Conservation (phyloP, 202 grass and related monocot genomes). For the Carex arenaria region DNA sequence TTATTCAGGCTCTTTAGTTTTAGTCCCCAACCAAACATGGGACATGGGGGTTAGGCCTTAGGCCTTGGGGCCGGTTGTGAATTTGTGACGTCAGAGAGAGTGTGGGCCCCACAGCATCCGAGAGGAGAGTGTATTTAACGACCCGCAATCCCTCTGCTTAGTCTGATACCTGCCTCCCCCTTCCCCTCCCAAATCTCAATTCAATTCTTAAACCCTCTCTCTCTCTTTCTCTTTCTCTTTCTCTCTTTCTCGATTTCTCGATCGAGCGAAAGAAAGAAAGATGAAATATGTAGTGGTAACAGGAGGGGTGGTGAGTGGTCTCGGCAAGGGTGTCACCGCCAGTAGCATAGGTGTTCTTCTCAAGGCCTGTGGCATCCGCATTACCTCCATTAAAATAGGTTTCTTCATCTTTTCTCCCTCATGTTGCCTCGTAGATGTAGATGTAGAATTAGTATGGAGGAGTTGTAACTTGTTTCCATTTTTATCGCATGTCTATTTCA, state of each 20-base stretch:
- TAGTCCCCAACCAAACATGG: too few relatives aligned
- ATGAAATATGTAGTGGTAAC: slow-evolving; percentile 95
- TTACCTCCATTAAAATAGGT: slow-evolving; percentile 95
- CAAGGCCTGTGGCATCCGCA: slow-evolving; percentile 66
- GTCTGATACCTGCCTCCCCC: neutral
- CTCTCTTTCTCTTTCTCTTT: neutral
- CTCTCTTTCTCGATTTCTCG: neutral
- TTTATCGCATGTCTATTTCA: too few relatives aligned
- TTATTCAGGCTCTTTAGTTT: too few relatives aligned
- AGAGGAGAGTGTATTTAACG: neutral
- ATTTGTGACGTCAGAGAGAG: too few relatives aligned
- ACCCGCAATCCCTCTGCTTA: neutral
- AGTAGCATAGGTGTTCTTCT: slow-evolving; percentile 89
- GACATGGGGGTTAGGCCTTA: too few relatives aligned
- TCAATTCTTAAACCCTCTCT: neutral
- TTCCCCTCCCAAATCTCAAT: neutral
- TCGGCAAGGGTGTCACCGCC: slow-evolving; percentile 85
- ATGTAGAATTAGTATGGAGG: too few relatives aligned
- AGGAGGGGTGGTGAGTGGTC: slow-evolving; percentile 77
- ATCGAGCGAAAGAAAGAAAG: neutral
- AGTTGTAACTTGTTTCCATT: too few relatives aligned
- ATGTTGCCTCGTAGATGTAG: neutral
- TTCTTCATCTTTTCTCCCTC: neutral
- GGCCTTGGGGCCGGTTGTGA: too few relatives aligned
- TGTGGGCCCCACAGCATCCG: neutral